Percentiles rank a stretch among this genome's conserved stretches.
These are phyloP conservation scores for Wallacemonas rigidus DNA, from an alignment of 208 protist species.

Conservation along the genomic window DNA sequence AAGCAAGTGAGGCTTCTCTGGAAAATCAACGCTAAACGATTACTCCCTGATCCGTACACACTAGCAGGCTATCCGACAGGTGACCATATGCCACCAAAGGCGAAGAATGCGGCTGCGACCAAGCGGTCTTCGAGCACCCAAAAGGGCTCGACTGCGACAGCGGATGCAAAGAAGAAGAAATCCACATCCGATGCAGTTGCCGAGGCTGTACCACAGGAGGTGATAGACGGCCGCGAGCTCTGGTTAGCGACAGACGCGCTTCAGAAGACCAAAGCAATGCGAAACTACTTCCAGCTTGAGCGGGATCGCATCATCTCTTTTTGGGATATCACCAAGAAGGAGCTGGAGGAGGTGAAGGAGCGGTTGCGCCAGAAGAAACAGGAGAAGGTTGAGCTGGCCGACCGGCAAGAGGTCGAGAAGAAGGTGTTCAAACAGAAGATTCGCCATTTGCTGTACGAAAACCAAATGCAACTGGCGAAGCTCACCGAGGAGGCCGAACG, in stretches of 20 bases:
- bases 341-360: conserved; percentile 88
- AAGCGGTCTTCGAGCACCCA: conserved; percentile 30
- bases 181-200: conserved; percentile 15
- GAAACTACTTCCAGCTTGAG: conserved; percentile 98
- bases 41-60: no score
- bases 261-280: conserved; percentile 93
- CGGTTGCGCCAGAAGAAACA: conserved; percentile 89
- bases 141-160: conserved; percentile 14
- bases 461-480: conserved; percentile 91
- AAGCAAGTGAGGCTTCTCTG: no score
- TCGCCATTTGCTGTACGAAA: conserved; percentile 96
- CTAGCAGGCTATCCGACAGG: no score
- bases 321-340: conserved; percentile 95
- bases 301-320: conserved; percentile 96
- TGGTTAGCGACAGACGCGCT: conserved; percentile 92
- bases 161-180: conserved; percentile 1
- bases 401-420: conserved; percentile 95
- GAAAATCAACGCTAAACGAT: no score
- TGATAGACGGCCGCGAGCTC: conserved; percentile 66
- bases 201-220: conserved; percentile 26
- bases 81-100: conserved; percentile 41
- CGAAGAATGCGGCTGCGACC: conserved; percentile 26
- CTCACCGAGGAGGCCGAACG: conserved; percentile 91
- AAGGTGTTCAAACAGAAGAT: conserved; percentile 98
- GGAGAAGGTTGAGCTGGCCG: conserved; percentile 92